phyloP scores from a whole-genome alignment of 768 basidiomycete genomes.

The Lactarius sp. region DNA sequence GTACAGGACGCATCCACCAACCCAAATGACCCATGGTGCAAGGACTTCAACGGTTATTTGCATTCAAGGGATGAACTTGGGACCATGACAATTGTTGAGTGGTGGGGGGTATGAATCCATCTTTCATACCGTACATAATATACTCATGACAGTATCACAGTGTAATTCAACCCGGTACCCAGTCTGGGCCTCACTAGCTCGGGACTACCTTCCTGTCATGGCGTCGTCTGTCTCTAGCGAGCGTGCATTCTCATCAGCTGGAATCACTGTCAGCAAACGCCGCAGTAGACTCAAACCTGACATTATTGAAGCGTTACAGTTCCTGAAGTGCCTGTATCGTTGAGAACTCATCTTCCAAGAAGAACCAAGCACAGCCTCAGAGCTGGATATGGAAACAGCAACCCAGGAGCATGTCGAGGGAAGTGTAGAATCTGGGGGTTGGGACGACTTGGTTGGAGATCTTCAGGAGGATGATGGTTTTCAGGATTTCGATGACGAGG shows the following conservation, averaged over 20 bases:
- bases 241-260: slow-evolving; percentile 38
- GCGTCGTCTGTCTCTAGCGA: slow-evolving; percentile 38
- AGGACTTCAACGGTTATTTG: too few relatives aligned
- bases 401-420: too few relatives aligned
- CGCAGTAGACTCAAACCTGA: slow-evolving; percentile 28
- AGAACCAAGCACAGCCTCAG: too few relatives aligned
- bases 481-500: too few relatives aligned
- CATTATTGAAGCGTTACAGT: slow-evolving; percentile 30
- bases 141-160: background rate
- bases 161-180: slow-evolving; percentile 30
- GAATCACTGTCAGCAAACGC: slow-evolving; percentile 35
- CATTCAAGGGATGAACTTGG: background rate
- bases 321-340: slow-evolving; percentile 25
- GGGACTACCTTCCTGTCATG: slow-evolving; percentile 39
- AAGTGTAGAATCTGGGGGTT: too few relatives aligned
- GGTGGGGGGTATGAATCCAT: slow-evolving; percentile 11
- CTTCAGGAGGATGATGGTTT: too few relatives aligned
- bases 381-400: too few relatives aligned
- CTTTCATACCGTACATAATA: background rate
- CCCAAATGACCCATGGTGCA: too few relatives aligned
- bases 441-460: too few relatives aligned
- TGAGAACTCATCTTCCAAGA: slow-evolving; percentile 25
- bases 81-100: slow-evolving; percentile 2
- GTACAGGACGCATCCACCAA: too few relatives aligned
- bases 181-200: slow-evolving; percentile 36